A percentile compares a stretch with the other conserved stretches of the same genome.
Conservation (phyloP, 129 eudicot genomes). For the Deinandra increscens region DNA sequence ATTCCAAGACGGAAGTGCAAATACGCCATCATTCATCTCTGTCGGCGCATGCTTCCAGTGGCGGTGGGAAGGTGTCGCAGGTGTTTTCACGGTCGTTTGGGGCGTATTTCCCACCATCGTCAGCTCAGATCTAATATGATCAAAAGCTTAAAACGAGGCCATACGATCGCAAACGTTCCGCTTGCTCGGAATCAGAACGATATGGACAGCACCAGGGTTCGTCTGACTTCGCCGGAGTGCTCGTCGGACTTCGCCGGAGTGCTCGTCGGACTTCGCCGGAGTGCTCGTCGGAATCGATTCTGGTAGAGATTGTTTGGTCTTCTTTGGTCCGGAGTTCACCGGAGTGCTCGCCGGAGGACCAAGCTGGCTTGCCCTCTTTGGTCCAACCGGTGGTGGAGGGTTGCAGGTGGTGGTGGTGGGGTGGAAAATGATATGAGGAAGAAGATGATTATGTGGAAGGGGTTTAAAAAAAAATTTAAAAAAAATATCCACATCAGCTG, state of each 20-base stretch:
- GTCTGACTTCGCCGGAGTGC: no score
- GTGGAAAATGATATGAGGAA: no score
- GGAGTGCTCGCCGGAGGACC: no score
- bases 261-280: no score
- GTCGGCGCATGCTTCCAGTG: constrained; percentile 28
- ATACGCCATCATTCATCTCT: constrained; percentile 12
- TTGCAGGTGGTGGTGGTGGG: no score
- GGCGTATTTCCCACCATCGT: constrained; percentile 78
- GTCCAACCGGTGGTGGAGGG: no score
- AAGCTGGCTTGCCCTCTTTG: no score
- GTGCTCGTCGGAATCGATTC: constrained; percentile 31
- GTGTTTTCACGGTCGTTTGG: constrained; percentile 74
- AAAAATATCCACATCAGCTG: no score
- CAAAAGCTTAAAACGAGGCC: constrained; percentile 40
- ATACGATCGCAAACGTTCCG: constrained; percentile 23
- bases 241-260: no score
- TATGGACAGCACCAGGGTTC: constrained; percentile 15
- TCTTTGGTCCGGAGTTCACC: no score
- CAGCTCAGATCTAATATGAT: constrained; percentile 61
- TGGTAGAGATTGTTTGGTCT: constrained; percentile 31
- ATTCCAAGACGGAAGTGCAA: constrained; percentile 23
- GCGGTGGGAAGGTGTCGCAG: constrained; percentile 38
- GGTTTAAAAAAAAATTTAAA: no score
- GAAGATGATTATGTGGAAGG: no score
- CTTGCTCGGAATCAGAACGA: constrained; percentile 4